Percentiles rank a stretch among this genome's conserved stretches.
phyloP scores from a whole-genome alignment of 345 rosid species.

The Populus pruinosa region DNA sequence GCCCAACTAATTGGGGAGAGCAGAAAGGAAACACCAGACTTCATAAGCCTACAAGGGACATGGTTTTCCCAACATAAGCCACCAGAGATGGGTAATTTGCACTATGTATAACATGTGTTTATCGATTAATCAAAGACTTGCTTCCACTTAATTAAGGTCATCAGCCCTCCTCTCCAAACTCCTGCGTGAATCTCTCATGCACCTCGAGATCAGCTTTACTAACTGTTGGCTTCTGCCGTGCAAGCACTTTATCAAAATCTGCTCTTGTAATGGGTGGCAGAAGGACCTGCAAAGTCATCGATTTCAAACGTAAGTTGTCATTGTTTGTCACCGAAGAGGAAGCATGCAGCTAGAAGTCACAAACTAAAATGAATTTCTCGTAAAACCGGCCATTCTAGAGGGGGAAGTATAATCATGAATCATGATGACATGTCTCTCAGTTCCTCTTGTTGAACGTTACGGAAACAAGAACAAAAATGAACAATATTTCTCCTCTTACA shows the following conservation, averaged over 20 bases:
- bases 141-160: background rate
- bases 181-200: slow-evolving; percentile 89
- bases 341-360: background rate
- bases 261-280: slow-evolving; percentile 75
- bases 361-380: background rate
- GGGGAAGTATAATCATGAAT: background rate
- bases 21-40: background rate
- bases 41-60: too few relatives aligned
- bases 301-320: background rate
- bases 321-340: background rate
- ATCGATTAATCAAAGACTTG: background rate
- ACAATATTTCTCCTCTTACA: background rate
- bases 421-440: background rate
- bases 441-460: background rate
- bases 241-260: slow-evolving; percentile 85
- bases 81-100: background rate
- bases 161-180: slow-evolving; percentile 94
- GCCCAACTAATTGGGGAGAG: background rate
- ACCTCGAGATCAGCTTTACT: slow-evolving; percentile 82
- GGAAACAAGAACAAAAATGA: background rate
- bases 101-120: background rate
- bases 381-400: background rate
- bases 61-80: background rate
- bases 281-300: slow-evolving; percentile 52
- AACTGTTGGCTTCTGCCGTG: slow-evolving; percentile 88